phyloP scores from a whole-genome alignment of 2,329 filamentous ascomycete genomes.

The Coleophoma crateriformis region DNA sequence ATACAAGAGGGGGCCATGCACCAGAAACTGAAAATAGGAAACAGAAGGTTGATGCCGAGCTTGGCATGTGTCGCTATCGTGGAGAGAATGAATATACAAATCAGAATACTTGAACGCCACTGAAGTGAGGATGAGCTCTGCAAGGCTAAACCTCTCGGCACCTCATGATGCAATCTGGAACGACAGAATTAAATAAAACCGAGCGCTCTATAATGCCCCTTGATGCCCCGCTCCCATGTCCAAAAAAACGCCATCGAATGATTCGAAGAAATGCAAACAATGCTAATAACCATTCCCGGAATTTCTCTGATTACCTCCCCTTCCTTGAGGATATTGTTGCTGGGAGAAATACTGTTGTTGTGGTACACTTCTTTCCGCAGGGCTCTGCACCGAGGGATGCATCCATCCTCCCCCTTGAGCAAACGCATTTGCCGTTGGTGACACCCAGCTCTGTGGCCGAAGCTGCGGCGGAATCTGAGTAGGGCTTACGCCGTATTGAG shows the following conservation, averaged over 20 bases:
- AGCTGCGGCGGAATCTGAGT: constrained; percentile 8
- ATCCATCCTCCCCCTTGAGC: constrained; percentile 30
- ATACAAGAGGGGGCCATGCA: no score
- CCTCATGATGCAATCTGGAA: no score
- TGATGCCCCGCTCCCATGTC: no score
- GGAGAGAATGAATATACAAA: no score
- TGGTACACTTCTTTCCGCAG: neutral
- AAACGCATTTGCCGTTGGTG: constrained; percentile 23
- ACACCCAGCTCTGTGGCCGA: constrained; percentile 22
- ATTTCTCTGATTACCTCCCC: constrained; percentile 3
- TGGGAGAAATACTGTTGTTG: constrained; percentile 7
- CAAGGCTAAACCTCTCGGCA: no score
- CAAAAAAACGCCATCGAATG: neutral
- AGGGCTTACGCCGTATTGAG: constrained; percentile 10
- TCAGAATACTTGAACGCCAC: no score
- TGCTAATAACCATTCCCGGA: constrained; percentile 1
- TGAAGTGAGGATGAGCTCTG: no score
- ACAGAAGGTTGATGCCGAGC: no score
- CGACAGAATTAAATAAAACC: no score
- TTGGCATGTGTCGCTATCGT: no score
- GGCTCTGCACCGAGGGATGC: constrained; percentile 9
- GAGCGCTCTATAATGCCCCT: neutral
- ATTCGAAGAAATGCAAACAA: no score
- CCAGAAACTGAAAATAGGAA: no score
- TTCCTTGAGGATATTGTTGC: constrained; percentile 6